These are phyloP conservation scores for Pouteria campechiana DNA, from an alignment of 179 eudicot species.

Conservation along the genomic window DNA sequence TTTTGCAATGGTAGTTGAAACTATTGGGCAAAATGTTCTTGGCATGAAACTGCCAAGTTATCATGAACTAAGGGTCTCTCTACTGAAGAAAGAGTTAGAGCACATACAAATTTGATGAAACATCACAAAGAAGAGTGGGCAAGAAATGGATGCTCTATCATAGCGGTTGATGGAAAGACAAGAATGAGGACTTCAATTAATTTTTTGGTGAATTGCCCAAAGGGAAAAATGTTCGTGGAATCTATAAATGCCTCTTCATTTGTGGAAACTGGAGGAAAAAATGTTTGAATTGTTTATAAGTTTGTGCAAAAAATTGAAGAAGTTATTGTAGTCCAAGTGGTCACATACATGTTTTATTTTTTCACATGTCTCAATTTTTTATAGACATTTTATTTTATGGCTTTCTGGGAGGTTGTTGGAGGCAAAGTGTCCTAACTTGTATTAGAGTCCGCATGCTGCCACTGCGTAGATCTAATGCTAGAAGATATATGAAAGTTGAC, in stretches of 20 bases:
- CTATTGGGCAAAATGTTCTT: constrained; percentile 3
- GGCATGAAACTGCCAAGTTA: constrained; percentile 6
- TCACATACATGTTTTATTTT: neutral
- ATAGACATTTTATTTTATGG: neutral
- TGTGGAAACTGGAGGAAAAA: neutral
- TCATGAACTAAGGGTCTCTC: constrained; percentile 7
- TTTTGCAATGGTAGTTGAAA: neutral
- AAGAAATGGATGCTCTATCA: constrained; percentile 7
- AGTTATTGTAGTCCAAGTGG: neutral
- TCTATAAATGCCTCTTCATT: neutral
- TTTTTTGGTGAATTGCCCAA: neutral
- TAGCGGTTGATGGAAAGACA: constrained; percentile 12
- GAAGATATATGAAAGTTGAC: neutral
- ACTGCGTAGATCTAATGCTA: neutral
- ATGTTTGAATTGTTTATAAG: neutral
- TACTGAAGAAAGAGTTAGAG: constrained; percentile 2
- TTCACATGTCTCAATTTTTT: neutral
- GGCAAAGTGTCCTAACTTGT: too few relatives aligned
- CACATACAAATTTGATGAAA: neutral
- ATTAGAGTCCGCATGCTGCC: neutral
- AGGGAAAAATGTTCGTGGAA: neutral
- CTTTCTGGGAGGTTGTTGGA: neutral
- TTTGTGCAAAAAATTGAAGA: neutral
- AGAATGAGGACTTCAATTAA: neutral
- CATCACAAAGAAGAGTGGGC: constrained; percentile 13